phyloP scores from a whole-genome alignment of 2,329 filamentous ascomycete species.

The Neofusicoccum parvum region DNA sequence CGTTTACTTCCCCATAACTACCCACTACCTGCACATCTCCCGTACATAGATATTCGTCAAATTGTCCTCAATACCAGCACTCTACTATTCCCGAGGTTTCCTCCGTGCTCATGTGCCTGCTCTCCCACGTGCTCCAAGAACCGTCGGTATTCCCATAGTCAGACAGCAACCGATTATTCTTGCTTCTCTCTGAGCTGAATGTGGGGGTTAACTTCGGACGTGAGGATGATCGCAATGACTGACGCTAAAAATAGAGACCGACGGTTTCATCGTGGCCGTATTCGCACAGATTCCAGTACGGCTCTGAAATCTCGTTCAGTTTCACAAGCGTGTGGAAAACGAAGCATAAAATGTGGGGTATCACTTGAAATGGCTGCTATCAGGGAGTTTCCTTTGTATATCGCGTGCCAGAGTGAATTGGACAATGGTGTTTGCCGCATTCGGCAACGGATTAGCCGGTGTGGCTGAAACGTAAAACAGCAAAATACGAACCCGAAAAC shows the following conservation, averaged over 20 bases:
- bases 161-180: not conserved
- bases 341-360: not conserved
- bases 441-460: not conserved
- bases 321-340: not conserved
- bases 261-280: not conserved
- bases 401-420: not conserved
- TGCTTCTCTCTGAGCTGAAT: not conserved
- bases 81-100: too few species aligned
- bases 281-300: too few species aligned
- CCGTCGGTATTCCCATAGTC: too few species aligned
- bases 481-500: not conserved
- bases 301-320: not conserved
- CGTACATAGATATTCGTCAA: too few species aligned
- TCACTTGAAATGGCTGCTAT: not conserved
- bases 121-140: too few species aligned
- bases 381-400: not conserved
- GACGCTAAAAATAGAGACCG: not conserved
- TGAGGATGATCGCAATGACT: not conserved
- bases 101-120: too few species aligned
- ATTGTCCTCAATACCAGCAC: too few species aligned
- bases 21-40: too few species aligned
- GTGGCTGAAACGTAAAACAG: slow-evolving; percentile 2
- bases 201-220: not conserved
- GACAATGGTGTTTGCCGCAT: not conserved
- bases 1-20: too few species aligned